Evolutionary conservation across 371 early-diverging fungal species (phyloP), one percentile per base, ranked within the genome.

Genomic region (Fennellomyces sp.): DNA sequence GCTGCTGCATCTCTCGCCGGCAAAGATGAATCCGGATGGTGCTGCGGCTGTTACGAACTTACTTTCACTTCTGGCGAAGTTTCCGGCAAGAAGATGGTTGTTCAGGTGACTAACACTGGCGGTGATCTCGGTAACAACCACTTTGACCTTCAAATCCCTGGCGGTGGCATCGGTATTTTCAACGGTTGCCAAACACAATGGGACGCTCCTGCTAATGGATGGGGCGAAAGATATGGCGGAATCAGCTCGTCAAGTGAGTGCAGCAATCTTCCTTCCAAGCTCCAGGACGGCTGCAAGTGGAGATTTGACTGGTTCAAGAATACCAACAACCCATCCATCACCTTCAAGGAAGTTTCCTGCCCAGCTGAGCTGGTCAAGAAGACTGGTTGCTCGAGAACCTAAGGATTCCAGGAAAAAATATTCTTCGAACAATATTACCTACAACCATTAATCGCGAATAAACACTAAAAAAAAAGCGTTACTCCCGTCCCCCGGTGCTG

Each of bases 81-180:
- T 27, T 31, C 52, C 17, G 81, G 75, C 53, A 80, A 80, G 56
- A 70, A 61, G 49, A 60, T 80, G 64, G 69, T 80, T 35, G 81
- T 80, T 27, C 81, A 80, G 60, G 66, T 73, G 13, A 78, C 78
- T 56, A 80, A 80, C 64, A 76, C 73, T 30, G 81, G 81, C 51
- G 68, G 67, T 25, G 79, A 80, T 55, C 61, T 76, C 3, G 67
- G 67, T 21, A 45, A 41, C 12, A 73, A 70, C 48, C 73, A 76
- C 48, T 80, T 80, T 59, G 81, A 80, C 52, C 42, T 80, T 23
- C 80, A 74, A 36, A 64, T 80, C 4, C 81, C 81, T 33, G 81
- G 78, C 33, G 79, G 79, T 31, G 81, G 81, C 36, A 69, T 80
- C 29, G 81, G 81, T 53, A 60, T 69, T 23, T 80, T 69, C 63